phyloP scores from a whole-genome alignment of 305 asterid genomes.

The Ilex paraguariensis region DNA sequence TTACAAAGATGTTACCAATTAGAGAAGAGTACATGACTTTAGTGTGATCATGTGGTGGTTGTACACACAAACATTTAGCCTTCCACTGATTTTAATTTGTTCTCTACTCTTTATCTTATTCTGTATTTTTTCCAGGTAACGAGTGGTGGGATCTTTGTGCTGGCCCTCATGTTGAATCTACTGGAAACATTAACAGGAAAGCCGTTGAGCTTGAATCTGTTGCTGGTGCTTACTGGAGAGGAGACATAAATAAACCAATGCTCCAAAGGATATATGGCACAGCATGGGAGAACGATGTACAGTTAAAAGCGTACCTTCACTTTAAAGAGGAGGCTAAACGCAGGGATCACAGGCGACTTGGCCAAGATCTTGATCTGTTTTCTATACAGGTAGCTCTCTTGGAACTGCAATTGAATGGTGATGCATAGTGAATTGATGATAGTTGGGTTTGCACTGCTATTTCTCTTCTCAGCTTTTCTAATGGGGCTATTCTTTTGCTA shows the following conservation, averaged over 20 bases:
- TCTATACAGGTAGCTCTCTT: conserved; percentile 72
- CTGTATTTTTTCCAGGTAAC: conserved; percentile 35
- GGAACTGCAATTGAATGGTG: not conserved
- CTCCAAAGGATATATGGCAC: conserved; percentile 96
- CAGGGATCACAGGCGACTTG: conserved; percentile 92
- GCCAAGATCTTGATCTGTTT: conserved; percentile 95
- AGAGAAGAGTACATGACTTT: too few relatives aligned
- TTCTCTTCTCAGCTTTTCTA: conserved; percentile 1
- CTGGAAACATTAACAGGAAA: conserved; percentile 77
- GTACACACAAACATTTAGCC: too few relatives aligned
- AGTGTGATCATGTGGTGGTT: too few relatives aligned
- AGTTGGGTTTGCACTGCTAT: conserved; percentile 3
- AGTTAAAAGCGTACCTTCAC: conserved; percentile 78
- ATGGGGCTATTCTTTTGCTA: conserved; percentile 1
- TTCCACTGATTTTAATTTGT: not conserved
- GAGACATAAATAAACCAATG: conserved; percentile 82
- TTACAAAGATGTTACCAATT: too few relatives aligned
- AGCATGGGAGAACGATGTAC: conserved; percentile 96
- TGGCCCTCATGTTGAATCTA: conserved; percentile 97
- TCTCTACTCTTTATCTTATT: not conserved
- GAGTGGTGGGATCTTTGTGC: conserved; percentile 99
- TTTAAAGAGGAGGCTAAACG: conserved; percentile 97
- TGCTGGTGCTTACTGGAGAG: conserved; percentile 99
- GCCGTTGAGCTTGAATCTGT: conserved; percentile 92
- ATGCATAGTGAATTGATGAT: not conserved